Percentiles rank a stretch among this genome's conserved stretches.
Evolutionary conservation across 495 filamentous ascomycete genomes (phyloP).

Genomic region (Cetradonia linearis): DNA sequence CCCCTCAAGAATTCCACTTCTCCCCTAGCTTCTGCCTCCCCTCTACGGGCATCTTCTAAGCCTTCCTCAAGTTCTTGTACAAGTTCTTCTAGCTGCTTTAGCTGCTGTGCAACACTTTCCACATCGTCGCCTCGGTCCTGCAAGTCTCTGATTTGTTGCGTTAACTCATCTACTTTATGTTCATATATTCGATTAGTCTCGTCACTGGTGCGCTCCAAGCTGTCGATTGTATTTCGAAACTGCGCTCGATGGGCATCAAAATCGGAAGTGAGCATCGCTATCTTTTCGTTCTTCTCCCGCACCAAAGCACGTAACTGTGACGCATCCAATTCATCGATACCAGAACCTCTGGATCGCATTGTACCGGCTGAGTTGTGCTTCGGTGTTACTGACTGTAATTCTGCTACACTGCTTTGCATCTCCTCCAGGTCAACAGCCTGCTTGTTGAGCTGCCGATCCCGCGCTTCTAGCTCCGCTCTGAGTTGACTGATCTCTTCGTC

Average conservation of each 20-base stretch:
- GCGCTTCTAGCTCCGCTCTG: constrained; percentile 63
- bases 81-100: constrained; percentile 91
- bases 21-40: constrained; percentile 92
- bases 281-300: constrained; percentile 94
- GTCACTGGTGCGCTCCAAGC: constrained; percentile 86
- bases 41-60: constrained; percentile 85
- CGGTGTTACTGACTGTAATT: constrained; percentile 49
- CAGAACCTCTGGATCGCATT: constrained; percentile 29
- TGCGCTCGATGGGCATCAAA: constrained; percentile 94
- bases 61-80: constrained; percentile 96
- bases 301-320: constrained; percentile 68
- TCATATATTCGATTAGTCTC: constrained; percentile 99
- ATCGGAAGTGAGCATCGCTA: constrained; percentile 79
- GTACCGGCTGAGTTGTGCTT: constrained; percentile 31
- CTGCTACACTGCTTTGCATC: constrained; percentile 69
- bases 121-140: constrained; percentile 80
- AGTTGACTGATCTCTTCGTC: constrained; percentile 60
- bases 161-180: constrained; percentile 77
- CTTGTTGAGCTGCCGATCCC: constrained; percentile 76
- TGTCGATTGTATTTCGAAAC: constrained; percentile 94
- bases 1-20: constrained; percentile 95
- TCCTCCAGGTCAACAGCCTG: constrained; percentile 72
- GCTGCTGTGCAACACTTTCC: constrained; percentile 75
- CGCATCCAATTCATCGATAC: constrained; percentile 69
- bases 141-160: constrained; percentile 71